Evolutionary conservation across 768 basidiomycete species (phyloP).

Genomic region (Gautieria morchelliformis): DNA sequence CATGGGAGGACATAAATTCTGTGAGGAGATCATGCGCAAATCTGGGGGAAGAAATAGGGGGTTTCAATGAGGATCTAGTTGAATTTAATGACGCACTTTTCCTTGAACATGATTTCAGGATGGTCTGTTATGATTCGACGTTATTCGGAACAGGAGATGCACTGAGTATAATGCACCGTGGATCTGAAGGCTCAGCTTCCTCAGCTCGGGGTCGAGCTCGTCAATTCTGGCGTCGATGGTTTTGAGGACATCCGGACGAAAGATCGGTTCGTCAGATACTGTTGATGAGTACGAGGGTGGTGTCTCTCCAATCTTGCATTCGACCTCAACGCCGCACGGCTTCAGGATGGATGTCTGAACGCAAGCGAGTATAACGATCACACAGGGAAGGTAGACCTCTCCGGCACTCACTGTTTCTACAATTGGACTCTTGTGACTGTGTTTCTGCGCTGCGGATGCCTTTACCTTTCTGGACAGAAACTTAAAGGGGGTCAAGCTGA

Average conservation of each 20-base stretch:
- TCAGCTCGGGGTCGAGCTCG: constrained; percentile 43
- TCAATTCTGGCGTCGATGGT: constrained; percentile 52
- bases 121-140: constrained; percentile 33
- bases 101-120: constrained; percentile 61
- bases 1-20: constrained; percentile 53
- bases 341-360: no score
- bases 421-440: no score
- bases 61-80: not conserved
- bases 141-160: not conserved
- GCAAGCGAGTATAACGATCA: no score
- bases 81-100: constrained; percentile 36
- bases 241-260: constrained; percentile 38
- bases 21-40: constrained; percentile 67
- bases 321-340: not conserved
- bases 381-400: no score
- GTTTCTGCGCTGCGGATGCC: no score
- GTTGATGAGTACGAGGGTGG: not conserved
- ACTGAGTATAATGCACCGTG: constrained; percentile 36
- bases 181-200: constrained; percentile 58
- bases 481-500: no score
- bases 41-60: constrained; percentile 24
- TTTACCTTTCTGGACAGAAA: no score
- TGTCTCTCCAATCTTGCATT: not conserved
- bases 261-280: not conserved
- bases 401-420: no score